Evolutionary conservation across 805 yeast species (phyloP).

Genomic region (Suhomyces tanzawaensis): DNA sequence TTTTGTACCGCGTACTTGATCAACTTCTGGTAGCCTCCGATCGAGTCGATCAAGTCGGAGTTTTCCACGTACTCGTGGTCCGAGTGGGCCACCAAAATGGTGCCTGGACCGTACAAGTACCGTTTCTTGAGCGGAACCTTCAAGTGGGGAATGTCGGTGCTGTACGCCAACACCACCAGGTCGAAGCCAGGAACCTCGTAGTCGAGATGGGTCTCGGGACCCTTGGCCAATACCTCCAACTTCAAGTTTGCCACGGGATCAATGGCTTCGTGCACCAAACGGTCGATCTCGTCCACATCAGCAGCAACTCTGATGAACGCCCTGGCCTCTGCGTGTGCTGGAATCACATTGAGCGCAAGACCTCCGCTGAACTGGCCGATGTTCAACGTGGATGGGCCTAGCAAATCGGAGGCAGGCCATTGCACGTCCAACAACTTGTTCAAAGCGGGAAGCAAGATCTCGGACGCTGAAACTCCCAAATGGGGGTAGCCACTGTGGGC

Average conservation of each 20-base stretch:
- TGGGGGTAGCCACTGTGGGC: conserved; percentile 72
- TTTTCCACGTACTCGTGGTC: conserved; percentile 53
- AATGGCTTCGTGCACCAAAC: conserved; percentile 34
- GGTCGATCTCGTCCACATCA: conserved; percentile 36
- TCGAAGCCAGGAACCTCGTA: conserved; percentile 67
- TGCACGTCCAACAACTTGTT: conserved; percentile 40
- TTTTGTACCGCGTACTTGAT: conserved; percentile 21
- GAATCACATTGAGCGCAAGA: conserved; percentile 64
- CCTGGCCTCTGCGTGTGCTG: conserved; percentile 53
- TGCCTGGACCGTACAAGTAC: conserved; percentile 67
- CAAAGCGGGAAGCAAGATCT: conserved; percentile 51
- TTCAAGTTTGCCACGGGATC: conserved; percentile 25
- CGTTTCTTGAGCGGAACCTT: conserved; percentile 25
- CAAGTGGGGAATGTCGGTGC: conserved; percentile 41
- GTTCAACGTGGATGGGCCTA: conserved; percentile 63
- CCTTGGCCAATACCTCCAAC: conserved; percentile 13
- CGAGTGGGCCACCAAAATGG: conserved; percentile 59
- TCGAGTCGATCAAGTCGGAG: conserved; percentile 46
- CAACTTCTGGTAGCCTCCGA: conserved; percentile 51
- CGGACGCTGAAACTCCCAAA: conserved; percentile 61
- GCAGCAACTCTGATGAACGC: conserved; percentile 55
- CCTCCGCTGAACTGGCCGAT: conserved; percentile 60
- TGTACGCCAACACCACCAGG: conserved; percentile 45
- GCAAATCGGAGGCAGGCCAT: conserved; percentile 49
- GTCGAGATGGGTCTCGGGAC: conserved; percentile 50